Evolutionary conservation across 129 eudicot species (phyloP), one percentile per base, ranked within the genome.

Genomic region (Flaveria ramosissima): DNA sequence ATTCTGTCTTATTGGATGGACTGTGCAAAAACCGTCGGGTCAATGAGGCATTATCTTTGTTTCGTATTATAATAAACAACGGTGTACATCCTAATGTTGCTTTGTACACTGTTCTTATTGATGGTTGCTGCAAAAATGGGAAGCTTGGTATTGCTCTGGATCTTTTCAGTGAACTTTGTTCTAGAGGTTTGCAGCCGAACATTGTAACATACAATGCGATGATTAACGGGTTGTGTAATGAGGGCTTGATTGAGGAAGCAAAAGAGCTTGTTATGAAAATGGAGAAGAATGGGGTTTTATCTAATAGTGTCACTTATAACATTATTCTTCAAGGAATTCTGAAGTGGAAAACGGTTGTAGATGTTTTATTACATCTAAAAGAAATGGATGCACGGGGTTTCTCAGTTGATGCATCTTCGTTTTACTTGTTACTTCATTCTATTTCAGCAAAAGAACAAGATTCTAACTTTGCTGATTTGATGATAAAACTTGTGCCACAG

Each of bases 371-470:
- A 68, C 84, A 80, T 77, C 26, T 80, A 7, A 65, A 77, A 73
- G 78, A 81, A 77, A 81, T 84, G 88, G 85, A 77, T 50, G 78
- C 46, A 45, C 77, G 60, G 83, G 81, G 78, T 53, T 77, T 81
- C 12, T 59, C 65, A 30, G 41, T 75, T 68, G 76, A 81, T 42
- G 81, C 80, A 1, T 75, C 69, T 26, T 78, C 82, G 8, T 78
- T 78, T 78, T 60, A 60, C 71, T 48, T 78, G 71, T 57, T 78
- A 70, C 82, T 78, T 47, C 64, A 21, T 61, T 9, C 47, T 39
- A 61, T 46, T 7, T 65, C 77, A 21, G 13, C 53, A 60, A 71
- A 71, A 50, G 52, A 78, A 47, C 77, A 14, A 60, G 71, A 71
- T 70, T 48, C 53, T 57, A 71, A 78, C 19, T 60, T 78, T 32